These are phyloP conservation scores for Esteya vermicola DNA, from an alignment of 2,329 filamentous ascomycete species.

Conservation along the genomic window DNA sequence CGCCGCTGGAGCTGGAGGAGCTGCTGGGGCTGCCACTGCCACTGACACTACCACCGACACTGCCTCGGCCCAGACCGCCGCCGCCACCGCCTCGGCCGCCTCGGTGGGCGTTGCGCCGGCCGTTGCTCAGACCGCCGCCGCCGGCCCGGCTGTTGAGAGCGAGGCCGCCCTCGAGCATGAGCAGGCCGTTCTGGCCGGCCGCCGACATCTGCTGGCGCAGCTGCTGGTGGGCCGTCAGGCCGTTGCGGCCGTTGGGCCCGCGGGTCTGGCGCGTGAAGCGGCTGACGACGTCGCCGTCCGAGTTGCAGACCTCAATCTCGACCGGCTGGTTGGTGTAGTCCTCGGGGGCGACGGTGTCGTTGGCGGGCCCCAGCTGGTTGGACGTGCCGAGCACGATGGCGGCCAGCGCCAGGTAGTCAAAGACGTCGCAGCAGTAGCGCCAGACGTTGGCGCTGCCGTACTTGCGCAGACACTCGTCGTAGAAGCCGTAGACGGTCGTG, in stretches of 20 bases:
- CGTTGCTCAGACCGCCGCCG: conserved; percentile 1
- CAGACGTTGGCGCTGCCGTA: conserved; percentile 96
- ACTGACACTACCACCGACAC: conserved; percentile 9
- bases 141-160: not conserved
- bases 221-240: conserved; percentile 9
- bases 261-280: conserved; percentile 34
- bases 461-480: conserved; percentile 91
- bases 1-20: conserved; percentile 8
- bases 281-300: conserved; percentile 64
- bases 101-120: not conserved
- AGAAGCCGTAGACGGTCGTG: conserved; percentile 95
- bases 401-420: conserved; percentile 87
- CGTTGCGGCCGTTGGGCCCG: conserved; percentile 18
- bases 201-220: conserved; percentile 10
- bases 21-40: not conserved
- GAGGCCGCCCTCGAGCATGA: not conserved
- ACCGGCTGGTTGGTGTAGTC: conserved; percentile 53
- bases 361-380: conserved; percentile 38
- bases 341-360: conserved; percentile 28
- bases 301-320: conserved; percentile 88
- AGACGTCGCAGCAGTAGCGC: conserved; percentile 94
- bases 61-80: conserved; percentile 7
- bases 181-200: not conserved
- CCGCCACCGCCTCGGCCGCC: not conserved
- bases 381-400: conserved; percentile 84